phyloP scores from a whole-genome alignment of 108 stramenopile species.

The Seminavis robusta region DNA sequence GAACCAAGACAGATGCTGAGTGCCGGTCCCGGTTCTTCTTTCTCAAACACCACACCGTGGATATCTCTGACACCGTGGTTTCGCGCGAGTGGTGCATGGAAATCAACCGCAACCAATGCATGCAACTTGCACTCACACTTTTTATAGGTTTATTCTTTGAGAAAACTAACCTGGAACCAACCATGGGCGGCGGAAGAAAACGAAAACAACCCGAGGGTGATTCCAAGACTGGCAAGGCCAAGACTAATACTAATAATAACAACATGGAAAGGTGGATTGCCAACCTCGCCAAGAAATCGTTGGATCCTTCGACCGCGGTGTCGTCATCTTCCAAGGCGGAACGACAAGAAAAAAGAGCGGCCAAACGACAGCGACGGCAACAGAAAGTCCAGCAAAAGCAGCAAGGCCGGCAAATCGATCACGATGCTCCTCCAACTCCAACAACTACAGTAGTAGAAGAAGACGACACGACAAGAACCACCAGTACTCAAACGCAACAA shows the following conservation, averaged over 20 bases:
- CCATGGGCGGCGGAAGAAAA: no score
- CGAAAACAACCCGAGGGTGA: not conserved
- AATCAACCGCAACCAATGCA: no score
- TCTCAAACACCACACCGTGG: no score
- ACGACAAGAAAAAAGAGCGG: conserved; percentile 34
- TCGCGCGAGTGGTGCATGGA: no score
- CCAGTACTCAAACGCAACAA: not conserved
- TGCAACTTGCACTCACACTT: no score
- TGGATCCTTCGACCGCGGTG: no score
- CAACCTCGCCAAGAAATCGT: not conserved
- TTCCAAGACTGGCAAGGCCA: not conserved
- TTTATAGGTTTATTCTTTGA: no score
- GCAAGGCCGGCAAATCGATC: conserved; percentile 13
- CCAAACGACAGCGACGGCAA: conserved; percentile 26
- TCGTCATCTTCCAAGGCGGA: conserved; percentile 44
- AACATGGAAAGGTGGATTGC: not conserved
- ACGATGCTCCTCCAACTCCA: no score
- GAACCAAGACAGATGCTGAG: no score
- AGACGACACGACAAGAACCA: not conserved
- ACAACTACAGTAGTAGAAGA: conserved; percentile 3
- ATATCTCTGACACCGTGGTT: no score
- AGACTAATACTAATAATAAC: not conserved
- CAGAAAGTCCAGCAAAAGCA: conserved; percentile 21
- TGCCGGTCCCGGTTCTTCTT: no score
- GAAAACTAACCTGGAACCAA: no score